phyloP scores from a whole-genome alignment of 202 grass and related monocot genomes.

The Dendrocalamus latiflorus region DNA sequence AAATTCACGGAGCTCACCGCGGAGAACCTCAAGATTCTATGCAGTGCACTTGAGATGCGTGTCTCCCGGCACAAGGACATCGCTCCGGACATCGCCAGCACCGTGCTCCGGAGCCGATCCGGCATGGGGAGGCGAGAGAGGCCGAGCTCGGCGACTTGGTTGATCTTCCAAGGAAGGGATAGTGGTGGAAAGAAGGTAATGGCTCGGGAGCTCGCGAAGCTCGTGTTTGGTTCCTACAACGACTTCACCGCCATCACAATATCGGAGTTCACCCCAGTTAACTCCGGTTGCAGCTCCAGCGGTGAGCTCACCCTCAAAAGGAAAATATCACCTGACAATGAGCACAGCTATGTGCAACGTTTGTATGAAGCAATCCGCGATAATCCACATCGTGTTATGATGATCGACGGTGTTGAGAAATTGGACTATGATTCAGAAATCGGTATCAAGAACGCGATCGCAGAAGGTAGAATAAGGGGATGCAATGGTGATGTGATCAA shows the following conservation, averaged over 20 bases:
- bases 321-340: neutral
- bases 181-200: slow-evolving; percentile 36
- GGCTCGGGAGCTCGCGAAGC: slow-evolving; percentile 56
- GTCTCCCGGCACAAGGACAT: slow-evolving; percentile 42
- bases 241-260: slow-evolving; percentile 24
- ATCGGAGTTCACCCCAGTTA: slow-evolving; percentile 12
- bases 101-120: slow-evolving; percentile 54
- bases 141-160: slow-evolving; percentile 31
- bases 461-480: slow-evolving; percentile 23
- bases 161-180: slow-evolving; percentile 66
- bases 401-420: slow-evolving; percentile 40
- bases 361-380: slow-evolving; percentile 43
- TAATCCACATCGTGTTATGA: slow-evolving; percentile 61
- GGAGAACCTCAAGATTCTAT: slow-evolving; percentile 61
- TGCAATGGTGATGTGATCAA: slow-evolving; percentile 18
- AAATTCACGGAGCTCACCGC: slow-evolving; percentile 67
- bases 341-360: neutral
- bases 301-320: slow-evolving; percentile 32
- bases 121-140: slow-evolving; percentile 24
- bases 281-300: neutral
- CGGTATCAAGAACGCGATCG: slow-evolving; percentile 34
- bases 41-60: slow-evolving; percentile 37
- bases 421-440: slow-evolving; percentile 11
- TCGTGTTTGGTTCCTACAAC: slow-evolving; percentile 55
- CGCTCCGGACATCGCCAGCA: slow-evolving; percentile 46